Conservation (phyloP, 148 eudicot genomes). For the Camellia lanceoleosa region DNA sequence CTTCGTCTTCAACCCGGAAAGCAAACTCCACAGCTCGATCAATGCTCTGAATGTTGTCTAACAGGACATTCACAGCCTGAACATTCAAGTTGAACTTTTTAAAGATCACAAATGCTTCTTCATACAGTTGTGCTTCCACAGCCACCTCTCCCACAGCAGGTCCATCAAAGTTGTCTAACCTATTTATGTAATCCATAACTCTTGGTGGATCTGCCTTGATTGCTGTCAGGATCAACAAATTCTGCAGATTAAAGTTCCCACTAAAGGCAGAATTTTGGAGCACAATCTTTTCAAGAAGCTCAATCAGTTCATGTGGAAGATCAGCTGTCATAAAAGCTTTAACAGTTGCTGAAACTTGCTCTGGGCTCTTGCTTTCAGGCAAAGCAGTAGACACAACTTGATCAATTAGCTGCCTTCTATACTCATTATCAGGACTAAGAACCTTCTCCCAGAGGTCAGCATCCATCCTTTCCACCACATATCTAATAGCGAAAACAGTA, state of each 20-base stretch:
- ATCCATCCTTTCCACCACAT: conserved; percentile 94
- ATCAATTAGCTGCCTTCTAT: conserved; percentile 83
- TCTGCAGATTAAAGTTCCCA: conserved; percentile 89
- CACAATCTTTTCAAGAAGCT: conserved; percentile 90
- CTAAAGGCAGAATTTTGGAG: conserved; percentile 96
- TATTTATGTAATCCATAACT: conserved; percentile 88
- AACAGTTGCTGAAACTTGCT: conserved; percentile 97
- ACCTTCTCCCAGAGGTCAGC: conserved; percentile 89
- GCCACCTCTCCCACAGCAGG: conserved; percentile 97
- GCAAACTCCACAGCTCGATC: conserved; percentile 95
- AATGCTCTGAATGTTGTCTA: conserved; percentile 66
- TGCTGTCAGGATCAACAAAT: conserved; percentile 85
- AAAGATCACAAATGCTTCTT: conserved; percentile 88
- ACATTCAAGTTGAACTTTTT: conserved; percentile 91
- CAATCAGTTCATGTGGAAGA: conserved; percentile 92
- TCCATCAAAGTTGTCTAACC: conserved; percentile 95
- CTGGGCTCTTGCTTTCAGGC: conserved; percentile 98
- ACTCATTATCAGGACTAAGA: conserved; percentile 83
- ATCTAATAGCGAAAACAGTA: conserved; percentile 27
- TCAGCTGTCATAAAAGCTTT: conserved; percentile 98
- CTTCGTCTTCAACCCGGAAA: conserved; percentile 94
- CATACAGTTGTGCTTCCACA: conserved; percentile 83
- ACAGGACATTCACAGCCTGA: conserved; percentile 77
- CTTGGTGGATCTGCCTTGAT: conserved; percentile 89
- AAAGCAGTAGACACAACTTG: conserved; percentile 96